These are phyloP conservation scores for Kitagawia praeruptora DNA, from an alignment of 129 eudicot species.

Conservation along the genomic window DNA sequence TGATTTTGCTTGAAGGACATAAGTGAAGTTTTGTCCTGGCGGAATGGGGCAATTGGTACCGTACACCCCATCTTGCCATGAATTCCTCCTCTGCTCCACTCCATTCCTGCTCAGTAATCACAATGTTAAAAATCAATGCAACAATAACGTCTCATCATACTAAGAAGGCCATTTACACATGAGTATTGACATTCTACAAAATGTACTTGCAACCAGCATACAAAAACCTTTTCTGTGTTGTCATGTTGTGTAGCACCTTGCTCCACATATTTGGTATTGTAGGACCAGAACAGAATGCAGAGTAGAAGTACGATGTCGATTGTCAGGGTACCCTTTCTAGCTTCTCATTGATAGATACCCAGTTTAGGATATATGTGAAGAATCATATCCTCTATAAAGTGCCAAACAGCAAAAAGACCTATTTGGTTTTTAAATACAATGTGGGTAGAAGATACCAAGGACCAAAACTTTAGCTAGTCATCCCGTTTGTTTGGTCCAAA, in stretches of 20 bases:
- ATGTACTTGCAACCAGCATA: background rate
- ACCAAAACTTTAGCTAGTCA: background rate
- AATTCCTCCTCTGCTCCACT: constrained; percentile 56
- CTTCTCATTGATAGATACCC: background rate
- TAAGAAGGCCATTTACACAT: background rate
- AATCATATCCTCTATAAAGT: background rate
- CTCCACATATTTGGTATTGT: background rate
- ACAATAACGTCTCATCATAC: background rate
- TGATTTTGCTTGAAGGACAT: too few species aligned
- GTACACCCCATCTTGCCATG: constrained; percentile 62
- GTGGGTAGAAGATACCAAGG: background rate
- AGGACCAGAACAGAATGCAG: background rate
- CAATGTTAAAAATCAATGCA: background rate
- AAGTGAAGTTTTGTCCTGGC: constrained; percentile 56
- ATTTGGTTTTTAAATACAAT: background rate
- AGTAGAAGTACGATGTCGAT: too few species aligned
- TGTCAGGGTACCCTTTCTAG: background rate
- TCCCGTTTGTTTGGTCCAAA: background rate
- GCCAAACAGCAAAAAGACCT: background rate
- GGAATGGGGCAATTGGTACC: constrained; percentile 68
- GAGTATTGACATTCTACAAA: background rate
- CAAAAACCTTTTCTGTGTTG: background rate
- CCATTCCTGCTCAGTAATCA: constrained; percentile 44
- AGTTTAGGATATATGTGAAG: background rate
- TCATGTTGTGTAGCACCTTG: background rate